Evolutionary conservation across 1,139 yeast genomes (phyloP), one percentile per base, ranked within the genome.

Genomic region (Scheffersomyces cryptocercus): DNA sequence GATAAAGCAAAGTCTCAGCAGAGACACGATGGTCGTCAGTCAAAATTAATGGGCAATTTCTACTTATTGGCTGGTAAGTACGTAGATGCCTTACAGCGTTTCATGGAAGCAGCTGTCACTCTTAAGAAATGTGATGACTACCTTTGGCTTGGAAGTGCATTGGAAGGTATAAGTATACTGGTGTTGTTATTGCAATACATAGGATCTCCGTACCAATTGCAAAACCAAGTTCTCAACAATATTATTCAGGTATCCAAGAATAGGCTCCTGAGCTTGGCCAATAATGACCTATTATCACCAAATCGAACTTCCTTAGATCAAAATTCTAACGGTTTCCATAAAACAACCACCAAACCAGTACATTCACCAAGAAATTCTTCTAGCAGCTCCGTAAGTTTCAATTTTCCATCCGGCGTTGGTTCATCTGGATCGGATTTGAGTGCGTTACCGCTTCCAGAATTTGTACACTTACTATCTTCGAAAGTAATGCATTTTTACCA

Each of bases 91-190:
- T 59, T 90, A 42, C 71, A 75, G 29, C 80, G 82, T 46, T 86
- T 90, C 52, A 76, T 84, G 10, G 97, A 90, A 35, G 84, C 97
- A 0, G 75, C 87, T 2, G 57, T 71, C 2, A 68, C 77, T 31
- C 65, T 90, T 43, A 81, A 81, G 47, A 73, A 80, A 29, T 73
- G 84, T 1, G 84, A 83, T 40, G 99, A 93, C 61, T 79, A 79
- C 55, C 68, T 93, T 15, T 93, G 99, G 99, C 73, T 88, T 26
- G 98, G 85, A 0, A 85, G 93, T 36, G 83, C 97, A 0, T 61
- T 91, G 15, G 97, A 90, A 55, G 90, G 95, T 0, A 68, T 90
- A 9, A 86, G 86, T 0, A 80, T 88, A 1, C 78, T 88, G 50
- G 63, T 86, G 35, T 65, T 86, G 7, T 63, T 90, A 41, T 68